Conservation (phyloP, 495 filamentous ascomycete genomes). For the Sporormia fimetaria region DNA sequence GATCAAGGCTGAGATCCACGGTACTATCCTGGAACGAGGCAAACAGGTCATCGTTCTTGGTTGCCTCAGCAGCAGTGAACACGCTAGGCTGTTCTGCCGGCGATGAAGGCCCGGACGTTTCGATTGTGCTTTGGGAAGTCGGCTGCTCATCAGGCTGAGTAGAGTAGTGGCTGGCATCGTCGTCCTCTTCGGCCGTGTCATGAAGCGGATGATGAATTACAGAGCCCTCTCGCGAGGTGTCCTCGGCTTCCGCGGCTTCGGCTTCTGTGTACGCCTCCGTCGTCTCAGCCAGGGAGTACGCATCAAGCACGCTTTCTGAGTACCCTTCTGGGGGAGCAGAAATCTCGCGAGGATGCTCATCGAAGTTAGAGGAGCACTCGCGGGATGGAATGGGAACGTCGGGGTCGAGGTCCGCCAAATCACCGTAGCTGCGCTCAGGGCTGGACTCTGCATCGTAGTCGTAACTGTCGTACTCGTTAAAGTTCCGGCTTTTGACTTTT, state of each 20-base stretch:
- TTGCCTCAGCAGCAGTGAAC: slow-evolving; percentile 7
- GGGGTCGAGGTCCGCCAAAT: slow-evolving; percentile 52
- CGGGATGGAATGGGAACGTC: slow-evolving; percentile 74
- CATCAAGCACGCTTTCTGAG: slow-evolving; percentile 43
- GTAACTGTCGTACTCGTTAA: slow-evolving; percentile 40
- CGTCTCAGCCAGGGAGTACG: slow-evolving; percentile 62
- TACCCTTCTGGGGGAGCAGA: slow-evolving; percentile 59
- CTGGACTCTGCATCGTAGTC: slow-evolving; percentile 32
- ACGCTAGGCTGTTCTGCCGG: slow-evolving; percentile 21
- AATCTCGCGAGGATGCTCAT: slow-evolving; percentile 47
- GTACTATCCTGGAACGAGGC: slow-evolving; percentile 34
- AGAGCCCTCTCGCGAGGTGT: slow-evolving; percentile 30
- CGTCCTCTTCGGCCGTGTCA: slow-evolving; percentile 22
- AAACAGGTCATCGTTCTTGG: slow-evolving; percentile 12
- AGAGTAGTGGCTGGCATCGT: slow-evolving; percentile 33
- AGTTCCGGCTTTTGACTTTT: slow-evolving; percentile 56
- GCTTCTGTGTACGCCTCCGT: slow-evolving; percentile 47
- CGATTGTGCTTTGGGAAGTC: slow-evolving; percentile 17
- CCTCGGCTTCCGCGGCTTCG: slow-evolving; percentile 24
- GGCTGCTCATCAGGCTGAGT: slow-evolving; percentile 21
- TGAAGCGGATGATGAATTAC: slow-evolving; percentile 31
- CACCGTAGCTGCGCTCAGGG: slow-evolving; percentile 38
- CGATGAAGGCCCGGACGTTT: slow-evolving; percentile 26
- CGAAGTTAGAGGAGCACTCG: slow-evolving; percentile 41
- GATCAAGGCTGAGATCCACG: slow-evolving; percentile 15